Evolutionary conservation across 192 early-diverging fungal genomes (phyloP).

Genomic region (Lunasporangiospora selenospora): DNA sequence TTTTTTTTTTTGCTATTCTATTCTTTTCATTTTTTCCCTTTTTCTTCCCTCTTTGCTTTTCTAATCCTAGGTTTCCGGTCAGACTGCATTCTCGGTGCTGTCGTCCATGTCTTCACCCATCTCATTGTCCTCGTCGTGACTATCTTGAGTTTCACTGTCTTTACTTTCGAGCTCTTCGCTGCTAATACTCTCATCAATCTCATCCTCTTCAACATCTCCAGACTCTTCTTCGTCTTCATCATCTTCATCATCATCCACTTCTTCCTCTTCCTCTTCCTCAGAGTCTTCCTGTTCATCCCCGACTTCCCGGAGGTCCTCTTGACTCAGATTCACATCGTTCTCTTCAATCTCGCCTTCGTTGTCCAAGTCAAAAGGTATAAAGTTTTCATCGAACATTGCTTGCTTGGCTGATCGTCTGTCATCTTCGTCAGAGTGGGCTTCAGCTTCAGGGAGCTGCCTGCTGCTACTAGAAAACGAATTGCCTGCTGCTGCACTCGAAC

Average conservation of each 20-base stretch:
- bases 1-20: conserved; percentile 10
- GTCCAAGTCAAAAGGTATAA: conserved; percentile 44
- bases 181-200: conserved; percentile 9
- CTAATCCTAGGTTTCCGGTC: conserved; percentile 1
- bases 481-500: background rate
- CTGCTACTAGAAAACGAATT: conserved; percentile 5
- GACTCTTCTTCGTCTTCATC: conserved; percentile 23
- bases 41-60: conserved; percentile 6
- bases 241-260: conserved; percentile 28
- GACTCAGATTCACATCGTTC: background rate
- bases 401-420: conserved; percentile 1
- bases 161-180: conserved; percentile 16
- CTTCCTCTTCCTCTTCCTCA: conserved; percentile 20
- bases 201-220: conserved; percentile 34
- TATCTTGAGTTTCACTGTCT: background rate
- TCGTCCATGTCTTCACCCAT: background rate
- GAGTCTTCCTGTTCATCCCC: conserved; percentile 16
- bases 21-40: conserved; percentile 7
- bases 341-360: conserved; percentile 11
- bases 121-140: background rate
- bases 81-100: background rate
- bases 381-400: conserved; percentile 32
- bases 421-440: too few species aligned
- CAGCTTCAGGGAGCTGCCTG: background rate
- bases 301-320: background rate